phyloP scores from a whole-genome alignment of 148 eudicot genomes.

The Rhododendron ferrugineum region DNA sequence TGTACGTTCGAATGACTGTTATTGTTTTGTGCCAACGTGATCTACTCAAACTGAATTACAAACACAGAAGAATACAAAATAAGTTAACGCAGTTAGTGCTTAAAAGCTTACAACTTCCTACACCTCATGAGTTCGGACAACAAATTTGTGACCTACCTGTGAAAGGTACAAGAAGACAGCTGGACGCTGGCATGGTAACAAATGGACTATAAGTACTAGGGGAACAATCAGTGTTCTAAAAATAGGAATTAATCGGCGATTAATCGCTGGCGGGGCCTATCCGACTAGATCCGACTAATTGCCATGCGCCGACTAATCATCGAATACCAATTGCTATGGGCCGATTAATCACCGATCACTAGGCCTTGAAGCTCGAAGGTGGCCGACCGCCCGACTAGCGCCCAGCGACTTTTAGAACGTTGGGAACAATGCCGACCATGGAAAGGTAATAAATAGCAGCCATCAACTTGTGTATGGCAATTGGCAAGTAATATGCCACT shows the following conservation, averaged over 20 bases:
- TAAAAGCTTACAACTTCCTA: not conserved
- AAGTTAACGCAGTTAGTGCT: not conserved
- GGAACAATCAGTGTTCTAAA: too few relatives aligned
- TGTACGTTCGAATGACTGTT: not conserved
- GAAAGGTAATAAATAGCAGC: not conserved
- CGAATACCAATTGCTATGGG: too few relatives aligned
- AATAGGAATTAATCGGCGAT: too few relatives aligned
- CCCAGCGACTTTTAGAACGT: too few relatives aligned
- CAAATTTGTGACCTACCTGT: not conserved
- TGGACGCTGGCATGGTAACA: not conserved
- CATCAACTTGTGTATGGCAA: not conserved
- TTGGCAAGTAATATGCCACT: not conserved
- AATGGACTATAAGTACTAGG: not conserved
- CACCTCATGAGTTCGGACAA: not conserved
- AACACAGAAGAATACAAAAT: not conserved
- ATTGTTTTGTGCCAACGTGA: not conserved
- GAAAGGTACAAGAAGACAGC: not conserved
- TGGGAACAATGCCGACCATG: not conserved
- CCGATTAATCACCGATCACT: too few relatives aligned
- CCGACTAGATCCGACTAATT: too few relatives aligned
- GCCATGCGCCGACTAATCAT: too few relatives aligned
- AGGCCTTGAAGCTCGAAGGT: too few relatives aligned
- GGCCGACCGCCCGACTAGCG: too few relatives aligned
- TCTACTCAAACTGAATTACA: not conserved
- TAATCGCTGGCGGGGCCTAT: too few relatives aligned